A percentile compares a stretch with the other conserved stretches of the same genome.
phyloP scores from a whole-genome alignment of 768 basidiomycete species.

The Rossbeevera mucosa region DNA sequence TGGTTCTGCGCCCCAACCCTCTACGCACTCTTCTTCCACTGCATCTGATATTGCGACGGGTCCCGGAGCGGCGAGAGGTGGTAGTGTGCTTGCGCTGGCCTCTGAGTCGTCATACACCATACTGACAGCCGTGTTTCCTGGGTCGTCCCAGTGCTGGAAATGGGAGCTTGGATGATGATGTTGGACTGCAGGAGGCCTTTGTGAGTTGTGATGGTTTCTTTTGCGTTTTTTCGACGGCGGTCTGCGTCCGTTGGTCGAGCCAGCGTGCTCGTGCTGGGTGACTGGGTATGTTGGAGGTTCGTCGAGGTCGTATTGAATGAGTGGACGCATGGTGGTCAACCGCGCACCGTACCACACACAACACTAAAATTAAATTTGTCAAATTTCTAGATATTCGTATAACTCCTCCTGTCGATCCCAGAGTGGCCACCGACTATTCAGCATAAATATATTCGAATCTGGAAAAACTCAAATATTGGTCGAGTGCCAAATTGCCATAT shows the following conservation, averaged over 20 bases:
- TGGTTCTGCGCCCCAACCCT: conserved; percentile 3
- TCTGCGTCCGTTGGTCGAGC: background rate
- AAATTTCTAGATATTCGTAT: too few species aligned
- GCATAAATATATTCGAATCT: too few species aligned
- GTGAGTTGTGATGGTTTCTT: conserved; percentile 20
- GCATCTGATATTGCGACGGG: background rate
- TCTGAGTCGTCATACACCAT: conserved; percentile 24
- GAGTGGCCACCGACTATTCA: too few species aligned
- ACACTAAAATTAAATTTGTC: too few species aligned
- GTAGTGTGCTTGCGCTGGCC: background rate
- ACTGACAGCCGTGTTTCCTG: conserved; percentile 20
- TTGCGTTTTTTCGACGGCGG: conserved; percentile 54
- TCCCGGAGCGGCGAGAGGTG: background rate
- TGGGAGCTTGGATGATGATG: conserved; percentile 12
- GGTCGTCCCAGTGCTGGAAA: conserved; percentile 45
- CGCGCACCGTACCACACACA: too few species aligned
- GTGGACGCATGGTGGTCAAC: conserved; percentile 22
- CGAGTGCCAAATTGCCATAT: too few species aligned
- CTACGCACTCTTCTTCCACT: conserved; percentile 16
- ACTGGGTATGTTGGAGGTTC: conserved; percentile 1
- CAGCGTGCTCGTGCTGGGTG: background rate
- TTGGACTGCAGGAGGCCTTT: background rate
- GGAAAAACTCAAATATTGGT: too few species aligned
- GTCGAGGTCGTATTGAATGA: conserved; percentile 28
- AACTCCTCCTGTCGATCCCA: too few species aligned